Evolutionary conservation across 305 asterid species (phyloP), one percentile per base, ranked within the genome.

Genomic region (Fraxinus sp.): DNA sequence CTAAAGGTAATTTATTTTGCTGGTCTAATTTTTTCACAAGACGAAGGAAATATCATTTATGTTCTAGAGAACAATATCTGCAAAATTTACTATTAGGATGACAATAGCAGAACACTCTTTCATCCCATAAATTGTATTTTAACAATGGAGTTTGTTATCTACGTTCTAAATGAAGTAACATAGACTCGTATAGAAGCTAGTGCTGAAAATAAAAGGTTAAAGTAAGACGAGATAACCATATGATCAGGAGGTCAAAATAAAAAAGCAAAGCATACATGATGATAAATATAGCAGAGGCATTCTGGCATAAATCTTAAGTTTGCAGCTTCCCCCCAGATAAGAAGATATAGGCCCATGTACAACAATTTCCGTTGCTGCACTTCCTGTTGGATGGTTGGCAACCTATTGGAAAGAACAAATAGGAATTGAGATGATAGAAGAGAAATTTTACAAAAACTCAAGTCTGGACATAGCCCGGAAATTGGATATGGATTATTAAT

Each of bases 241-340:
- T 35, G 41, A 77, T 24, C 55, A 28, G 30, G 35, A 22, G 37
- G 13, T 55, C 46, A 39, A 85, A 81, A 55, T 36, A 26, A 39
- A 16, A 77, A 33, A 49, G 81, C 77, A 84, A 78, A 70, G 52
- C 93, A 73, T 93, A 96, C 99, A 87, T 94, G 97, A 87, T 96
- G 99, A 89, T 94, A 96, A 78, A 96, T 96, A 84, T 91, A 96
- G 92, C 99, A 95, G 62, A 96, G 95, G 90, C 99, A 95, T 89
- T 96, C 99, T 35, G 99, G 99, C 99, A 96, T 92, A 80, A 95
- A 96, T 89, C 99, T 90, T 89, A 96, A 89, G 88, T 96, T 96
- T 76, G 99, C 98, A 87, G 98, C 98, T 87, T 96, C 99, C 74
- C 99, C 99, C 99, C 99, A 96, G 59, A 96, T 96, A 86, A 96